A percentile compares a stretch with the other conserved stretches of the same genome.
Evolutionary conservation across 257 asterid species (phyloP).

Genomic region (Nicotiana otophora): DNA sequence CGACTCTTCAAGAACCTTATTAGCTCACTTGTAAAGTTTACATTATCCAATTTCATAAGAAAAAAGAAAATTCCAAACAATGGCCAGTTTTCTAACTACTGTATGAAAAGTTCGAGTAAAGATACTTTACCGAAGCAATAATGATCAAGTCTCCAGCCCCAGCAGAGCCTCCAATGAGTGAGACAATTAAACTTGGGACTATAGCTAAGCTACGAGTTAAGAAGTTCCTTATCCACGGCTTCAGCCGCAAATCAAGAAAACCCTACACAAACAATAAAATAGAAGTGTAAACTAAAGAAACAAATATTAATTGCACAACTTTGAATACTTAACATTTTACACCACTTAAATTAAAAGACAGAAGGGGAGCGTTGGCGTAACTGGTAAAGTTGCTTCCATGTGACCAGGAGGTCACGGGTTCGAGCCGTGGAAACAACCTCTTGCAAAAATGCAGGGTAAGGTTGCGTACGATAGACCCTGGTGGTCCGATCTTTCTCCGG

Average conservation of each 20-base stretch:
- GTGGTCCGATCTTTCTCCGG: too few species aligned
- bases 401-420: too few species aligned
- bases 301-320: neutral
- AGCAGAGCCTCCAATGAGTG: slow-evolving; percentile 72
- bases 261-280: slow-evolving; percentile 44
- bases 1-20: too few species aligned
- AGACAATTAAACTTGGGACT: slow-evolving; percentile 80
- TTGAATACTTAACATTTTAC: neutral
- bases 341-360: too few species aligned
- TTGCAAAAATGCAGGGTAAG: too few species aligned
- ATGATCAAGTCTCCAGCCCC: slow-evolving; percentile 94
- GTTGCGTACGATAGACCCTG: too few species aligned
- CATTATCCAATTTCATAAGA: slow-evolving; percentile 2
- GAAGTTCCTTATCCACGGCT: slow-evolving; percentile 86
- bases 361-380: too few species aligned
- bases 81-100: neutral
- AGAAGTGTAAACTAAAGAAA: neutral
- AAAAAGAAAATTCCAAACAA: neutral
- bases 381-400: too few species aligned
- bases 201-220: slow-evolving; percentile 87
- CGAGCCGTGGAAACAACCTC: too few species aligned
- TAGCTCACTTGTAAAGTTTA: neutral
- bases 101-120: neutral
- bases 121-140: slow-evolving; percentile 60
- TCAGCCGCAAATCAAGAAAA: slow-evolving; percentile 81